Evolutionary conservation across 805 yeast genomes (phyloP), one percentile per base, ranked within the genome.

Genomic region (Pichia thaimueangensis): DNA sequence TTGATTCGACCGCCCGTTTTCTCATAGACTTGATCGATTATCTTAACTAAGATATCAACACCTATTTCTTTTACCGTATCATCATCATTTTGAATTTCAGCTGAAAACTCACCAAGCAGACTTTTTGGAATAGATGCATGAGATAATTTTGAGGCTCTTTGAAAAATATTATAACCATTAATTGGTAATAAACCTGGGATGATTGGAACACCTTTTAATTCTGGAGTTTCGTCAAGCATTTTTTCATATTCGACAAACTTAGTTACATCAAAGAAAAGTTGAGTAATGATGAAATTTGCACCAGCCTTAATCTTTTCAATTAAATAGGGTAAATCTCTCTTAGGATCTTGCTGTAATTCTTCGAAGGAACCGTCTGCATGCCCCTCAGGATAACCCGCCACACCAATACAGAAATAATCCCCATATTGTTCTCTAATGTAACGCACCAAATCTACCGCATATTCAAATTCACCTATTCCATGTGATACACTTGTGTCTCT

Each of bases 361-460:
- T 65, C 71, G 52, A 81, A 86, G 1, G 87, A 72, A 12, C 94
- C 91, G 52, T 89, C 96, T 28, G 86, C 88, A 63, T 91, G 97
- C 16, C 98, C 98, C 59, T 91, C 98, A 8, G 98, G 96, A 61
- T 91, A 91, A 1, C 94, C 97, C 2, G 98, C 98, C 13, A 91
- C 98, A 47, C 98, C 98, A 42, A 91, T 70, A 58, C 96, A 85
- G 64, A 91, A 91, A 53, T 80, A 82, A 57, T 85, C 85, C 3
- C 86, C 93, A 58, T 89, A 70, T 37, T 76, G 60, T 41, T 69
- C 50, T 51, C 75, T 78, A 51, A 93, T 89, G 59, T 91, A 89
- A 50, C 67, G 73, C 10, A 93, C 95, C 47, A 93, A 73, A 59
- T 93, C 98, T 1, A 77, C 82, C 1, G 98, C 97, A 57, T 80